phyloP scores from a whole-genome alignment of 1,284 basidiomycete species.

The Tremellales sp. region DNA sequence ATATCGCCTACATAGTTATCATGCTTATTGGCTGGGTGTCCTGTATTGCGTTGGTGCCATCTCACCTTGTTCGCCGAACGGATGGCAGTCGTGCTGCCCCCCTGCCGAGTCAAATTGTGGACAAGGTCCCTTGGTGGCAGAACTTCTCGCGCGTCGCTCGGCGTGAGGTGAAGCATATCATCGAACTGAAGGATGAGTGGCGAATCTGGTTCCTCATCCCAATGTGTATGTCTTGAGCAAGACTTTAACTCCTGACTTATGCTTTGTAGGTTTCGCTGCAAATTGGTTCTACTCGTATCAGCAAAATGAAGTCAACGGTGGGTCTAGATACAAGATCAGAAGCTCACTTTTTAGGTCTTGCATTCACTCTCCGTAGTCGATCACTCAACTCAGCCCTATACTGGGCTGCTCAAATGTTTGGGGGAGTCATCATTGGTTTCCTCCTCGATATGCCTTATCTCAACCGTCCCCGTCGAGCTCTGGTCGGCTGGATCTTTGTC shows the following conservation, averaged over 20 bases:
- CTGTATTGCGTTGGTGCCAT: slow-evolving; percentile 12
- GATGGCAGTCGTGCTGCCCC: slow-evolving; percentile 16
- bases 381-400: slow-evolving; percentile 47
- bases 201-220: slow-evolving; percentile 24
- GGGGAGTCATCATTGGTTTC: slow-evolving; percentile 28
- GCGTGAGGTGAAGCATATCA: slow-evolving; percentile 10
- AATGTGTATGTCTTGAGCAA: no score
- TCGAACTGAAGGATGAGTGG: slow-evolving; percentile 18
- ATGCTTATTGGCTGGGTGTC: slow-evolving; percentile 18
- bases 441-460: slow-evolving; percentile 24
- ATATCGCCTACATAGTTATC: slow-evolving; percentile 23
- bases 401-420: slow-evolving; percentile 41
- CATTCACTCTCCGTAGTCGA: slow-evolving; percentile 39
- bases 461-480: slow-evolving; percentile 17
- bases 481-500: slow-evolving; percentile 23
- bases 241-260: no score
- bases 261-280: slow-evolving; percentile 12
- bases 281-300: slow-evolving; percentile 29
- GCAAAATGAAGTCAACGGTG: slow-evolving; percentile 31
- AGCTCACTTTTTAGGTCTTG: no score
- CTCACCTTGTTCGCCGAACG: slow-evolving; percentile 12
- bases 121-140: slow-evolving; percentile 3
- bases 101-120: not conserved
- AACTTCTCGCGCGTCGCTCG: slow-evolving; percentile 10
- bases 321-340: no score